Base-by-base conservation (phyloP, 2,329 filamentous ascomycete genomes). In the Chaetomiaceae sp. region DNA sequence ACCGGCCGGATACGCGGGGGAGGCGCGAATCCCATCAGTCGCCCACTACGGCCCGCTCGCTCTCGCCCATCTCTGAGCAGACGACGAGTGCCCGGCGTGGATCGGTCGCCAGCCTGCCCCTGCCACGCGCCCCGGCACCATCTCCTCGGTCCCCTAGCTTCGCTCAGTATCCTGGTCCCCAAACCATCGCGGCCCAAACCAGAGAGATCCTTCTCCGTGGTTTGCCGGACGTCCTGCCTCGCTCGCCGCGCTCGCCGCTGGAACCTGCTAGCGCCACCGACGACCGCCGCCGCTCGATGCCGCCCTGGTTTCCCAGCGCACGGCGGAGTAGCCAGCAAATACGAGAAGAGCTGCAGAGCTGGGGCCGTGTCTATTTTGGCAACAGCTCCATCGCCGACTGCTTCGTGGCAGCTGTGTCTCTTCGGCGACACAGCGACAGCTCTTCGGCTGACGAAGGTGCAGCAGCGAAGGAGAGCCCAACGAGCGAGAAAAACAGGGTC, bases 381-480 rank as follows among this genome's bases (percentile, higher is more conserved):
- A 72, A 76, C 55, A 59, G 61, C 6, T 62, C 66, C 42, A 72
- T 70, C 9, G 73, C 75, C 31, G 73, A 77, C 53, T 74, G 71
- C 42, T 76, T 77, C 49, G 67, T 79, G 6, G 69, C 72, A 6
- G 70, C 75, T 1, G 65, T 75, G 3, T 66, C 69, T 17, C 63
- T 76, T 19, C 71, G 72, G 15, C 65, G 69, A 25, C 55, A 63
- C 23, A 72, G 63, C 43, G 65, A 62, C 31, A 53, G 59, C 8
- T 61, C 63, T 7, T 57, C 57, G 9, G 51, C 40, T 7, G 58
- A 58, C 19, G 61, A 59, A 17, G 58, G 5, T 12, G n/a, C 39
- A n/a, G 17, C 49, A 20, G 23, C 23, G 2, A 56, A 17, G 22
- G 42, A 34, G 19, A 38, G 22, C 23, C 50, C 46, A 11, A 23